Conservation (phyloP, 2,329 filamentous ascomycete species). For the Fusarium beomiforme region DNA sequence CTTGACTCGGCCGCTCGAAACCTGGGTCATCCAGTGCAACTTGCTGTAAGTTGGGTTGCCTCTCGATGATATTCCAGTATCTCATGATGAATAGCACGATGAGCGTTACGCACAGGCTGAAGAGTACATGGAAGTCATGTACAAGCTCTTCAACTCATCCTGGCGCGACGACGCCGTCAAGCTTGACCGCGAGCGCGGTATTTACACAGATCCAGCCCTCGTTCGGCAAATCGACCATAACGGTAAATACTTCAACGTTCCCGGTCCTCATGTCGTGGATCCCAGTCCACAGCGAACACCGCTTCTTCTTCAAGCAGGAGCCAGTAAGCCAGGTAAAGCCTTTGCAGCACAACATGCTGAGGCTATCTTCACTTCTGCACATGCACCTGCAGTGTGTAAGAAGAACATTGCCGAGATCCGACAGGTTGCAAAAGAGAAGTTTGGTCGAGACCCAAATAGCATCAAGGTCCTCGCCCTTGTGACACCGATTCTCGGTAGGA, state of each 20-base stretch:
- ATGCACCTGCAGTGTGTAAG: conserved; percentile 69
- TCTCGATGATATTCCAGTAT: not conserved
- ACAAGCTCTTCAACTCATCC: conserved; percentile 74
- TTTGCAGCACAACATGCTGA: conserved; percentile 78
- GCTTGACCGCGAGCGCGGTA: conserved; percentile 64
- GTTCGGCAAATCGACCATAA: conserved; percentile 74
- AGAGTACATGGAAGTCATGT: conserved; percentile 71
- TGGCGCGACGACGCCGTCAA: conserved; percentile 75
- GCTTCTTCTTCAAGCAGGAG: conserved; percentile 75
- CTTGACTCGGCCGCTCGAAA: conserved; percentile 76
- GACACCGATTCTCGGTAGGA: conserved; percentile 71
- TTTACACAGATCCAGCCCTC: conserved; percentile 63
- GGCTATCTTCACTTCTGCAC: conserved; percentile 74
- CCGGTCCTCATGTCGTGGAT: conserved; percentile 72
- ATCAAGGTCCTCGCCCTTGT: conserved; percentile 77
- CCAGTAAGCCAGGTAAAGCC: conserved; percentile 70
- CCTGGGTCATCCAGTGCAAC: conserved; percentile 67
- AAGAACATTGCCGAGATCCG: conserved; percentile 72
- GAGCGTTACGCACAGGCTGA: conserved; percentile 71
- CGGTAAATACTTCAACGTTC: conserved; percentile 71
- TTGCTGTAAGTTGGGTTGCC: conserved; percentile 19
- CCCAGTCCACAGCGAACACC: conserved; percentile 75
- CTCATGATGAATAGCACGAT: conserved; percentile 60
- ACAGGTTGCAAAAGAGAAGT: conserved; percentile 59
- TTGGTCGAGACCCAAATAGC: conserved; percentile 65